Evolutionary conservation across 108 stramenopile genomes (phyloP), one percentile per base, ranked within the genome.

Genomic region (Pseudonitzschia multiseries): DNA sequence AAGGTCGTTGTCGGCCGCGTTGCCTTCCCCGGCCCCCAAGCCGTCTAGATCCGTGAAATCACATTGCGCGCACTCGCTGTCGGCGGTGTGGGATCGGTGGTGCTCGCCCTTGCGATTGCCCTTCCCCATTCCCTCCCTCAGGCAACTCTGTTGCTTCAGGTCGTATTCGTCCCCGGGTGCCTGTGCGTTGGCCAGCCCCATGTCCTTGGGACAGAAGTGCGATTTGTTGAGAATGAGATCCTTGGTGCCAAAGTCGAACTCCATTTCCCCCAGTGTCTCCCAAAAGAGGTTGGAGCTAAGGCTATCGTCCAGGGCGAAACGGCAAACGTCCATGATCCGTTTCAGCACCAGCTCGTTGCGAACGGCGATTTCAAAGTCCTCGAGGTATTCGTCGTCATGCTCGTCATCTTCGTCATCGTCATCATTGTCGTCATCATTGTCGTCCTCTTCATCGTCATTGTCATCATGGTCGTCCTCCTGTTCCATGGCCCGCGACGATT

Each of bases 311-410:
- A 75, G 22, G 8, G 56, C 65, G 29, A 44, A 26, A 2, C 17
- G 31, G 59, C 66, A 75, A 43, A 57, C 53, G 4, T 15, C 14
- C 43, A 68, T 54, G 54, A 75, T 68, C 48, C 60, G 53, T 27
- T 42, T 24, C 9, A 68, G 41, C 0, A 51, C 26, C 5, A 21
- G 40, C 28, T 15, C 27, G 40, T 59, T 43, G 8, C 31, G n/a
- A n/a, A 75, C 66, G 14, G 66, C 66, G 14, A 57, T 48, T 8
- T 48, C 1, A 10, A 48, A 48, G 12, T 48, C 18, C 1, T 14
- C 14, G 1, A 48, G 14, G 13, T 48, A 14, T 48, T 14, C 46
- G 1, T 18, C 18, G 46, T 48, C 18, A 8, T 54, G 14, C 14
- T 54, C 15, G 53, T 54, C 24, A 15, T 54, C 53, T 8, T 54